Conservation (phyloP, 2,329 filamentous ascomycete genomes). For the Neofusicoccum laricinum region DNA sequence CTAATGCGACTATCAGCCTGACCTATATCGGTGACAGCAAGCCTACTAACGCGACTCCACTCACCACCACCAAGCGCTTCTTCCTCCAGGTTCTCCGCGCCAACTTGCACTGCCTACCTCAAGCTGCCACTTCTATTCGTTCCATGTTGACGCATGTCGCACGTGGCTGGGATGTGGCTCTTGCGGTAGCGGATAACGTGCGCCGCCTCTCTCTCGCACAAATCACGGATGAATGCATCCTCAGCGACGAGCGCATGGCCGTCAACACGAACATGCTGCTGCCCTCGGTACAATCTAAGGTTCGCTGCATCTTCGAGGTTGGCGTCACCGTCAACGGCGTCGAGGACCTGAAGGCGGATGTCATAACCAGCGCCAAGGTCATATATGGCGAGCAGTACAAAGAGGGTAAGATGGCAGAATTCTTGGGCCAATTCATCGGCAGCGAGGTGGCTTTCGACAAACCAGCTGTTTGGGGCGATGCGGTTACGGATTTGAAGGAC, state of each 20-base stretch:
- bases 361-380: conserved; percentile 51
- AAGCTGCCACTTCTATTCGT: conserved; percentile 55
- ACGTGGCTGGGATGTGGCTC: conserved; percentile 64
- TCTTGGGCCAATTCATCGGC: conserved; percentile 56
- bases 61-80: conserved; percentile 68
- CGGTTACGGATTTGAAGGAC: conserved; percentile 41
- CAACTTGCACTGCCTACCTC: conserved; percentile 60
- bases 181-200: conserved; percentile 58
- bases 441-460: conserved; percentile 28
- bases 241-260: conserved; percentile 63
- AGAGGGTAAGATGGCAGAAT: conserved; percentile 70
- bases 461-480: conserved; percentile 37
- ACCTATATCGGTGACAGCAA: conserved; percentile 64
- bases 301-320: conserved; percentile 61
- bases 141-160: conserved; percentile 60
- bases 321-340: conserved; percentile 54
- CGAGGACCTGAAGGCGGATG: conserved; percentile 27
- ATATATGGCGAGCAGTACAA: conserved; percentile 79
- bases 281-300: conserved; percentile 63
- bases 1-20: conserved; percentile 62
- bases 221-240: conserved; percentile 61
- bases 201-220: conserved; percentile 61
- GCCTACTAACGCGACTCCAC: conserved; percentile 52
- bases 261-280: conserved; percentile 64
- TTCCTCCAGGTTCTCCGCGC: conserved; percentile 71